A percentile compares a stretch with the other conserved stretches of the same genome.
phyloP scores from a whole-genome alignment of 768 basidiomycete species.

The Daedaleopsis nitida region DNA sequence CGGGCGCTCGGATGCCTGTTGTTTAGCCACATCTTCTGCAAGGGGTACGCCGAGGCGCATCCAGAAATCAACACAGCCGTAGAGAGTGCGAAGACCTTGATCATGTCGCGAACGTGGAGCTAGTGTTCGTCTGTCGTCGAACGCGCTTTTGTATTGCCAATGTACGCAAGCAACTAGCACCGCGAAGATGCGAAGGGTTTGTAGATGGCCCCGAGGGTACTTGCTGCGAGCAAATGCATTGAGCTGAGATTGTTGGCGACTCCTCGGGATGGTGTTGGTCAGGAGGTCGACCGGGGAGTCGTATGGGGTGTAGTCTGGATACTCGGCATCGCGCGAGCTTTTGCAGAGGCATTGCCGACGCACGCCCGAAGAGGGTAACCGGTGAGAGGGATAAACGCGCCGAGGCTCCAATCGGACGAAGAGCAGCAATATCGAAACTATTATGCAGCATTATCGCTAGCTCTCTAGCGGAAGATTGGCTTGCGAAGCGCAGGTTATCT shows the following conservation, averaged over 20 bases:
- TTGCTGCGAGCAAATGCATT: background rate
- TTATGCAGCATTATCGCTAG: too few species aligned
- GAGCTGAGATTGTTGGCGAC: background rate
- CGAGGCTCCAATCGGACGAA: too few species aligned
- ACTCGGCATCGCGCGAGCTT: background rate
- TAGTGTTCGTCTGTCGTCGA: too few species aligned
- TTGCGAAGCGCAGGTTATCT: too few species aligned
- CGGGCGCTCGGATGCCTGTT: conserved; percentile 46
- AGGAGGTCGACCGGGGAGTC: background rate
- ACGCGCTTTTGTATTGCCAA: background rate
- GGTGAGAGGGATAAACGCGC: too few species aligned
- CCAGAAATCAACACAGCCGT: background rate
- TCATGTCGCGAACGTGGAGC: background rate
- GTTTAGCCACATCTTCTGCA: conserved; percentile 52
- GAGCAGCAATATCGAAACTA: too few species aligned
- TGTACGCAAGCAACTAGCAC: too few species aligned
- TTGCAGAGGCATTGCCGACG: background rate
- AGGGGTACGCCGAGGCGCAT: conserved; percentile 46
- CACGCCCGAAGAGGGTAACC: background rate
- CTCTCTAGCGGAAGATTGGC: too few species aligned
- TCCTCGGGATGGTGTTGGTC: background rate
- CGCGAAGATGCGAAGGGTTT: too few species aligned
- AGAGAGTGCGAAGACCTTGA: background rate
- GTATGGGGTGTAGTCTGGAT: background rate
- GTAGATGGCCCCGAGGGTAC: too few species aligned